Conservation (phyloP, 2,329 filamentous ascomycete species). For the Neoscytalidium dimidiatum region DNA sequence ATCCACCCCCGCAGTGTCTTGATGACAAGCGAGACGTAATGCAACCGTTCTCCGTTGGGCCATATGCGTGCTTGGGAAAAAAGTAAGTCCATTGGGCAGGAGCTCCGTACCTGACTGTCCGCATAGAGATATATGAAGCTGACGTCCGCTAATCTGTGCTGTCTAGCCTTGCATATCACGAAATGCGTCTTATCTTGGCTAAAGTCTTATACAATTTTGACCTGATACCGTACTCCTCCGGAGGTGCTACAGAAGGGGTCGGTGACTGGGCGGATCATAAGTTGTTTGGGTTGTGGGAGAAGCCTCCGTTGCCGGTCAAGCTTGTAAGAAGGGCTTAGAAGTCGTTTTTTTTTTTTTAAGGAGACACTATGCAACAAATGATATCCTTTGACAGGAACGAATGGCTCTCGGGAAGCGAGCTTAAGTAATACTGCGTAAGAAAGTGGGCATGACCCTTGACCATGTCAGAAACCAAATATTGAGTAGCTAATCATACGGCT, state of each 20-base stretch:
- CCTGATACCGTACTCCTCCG: conserved; percentile 31
- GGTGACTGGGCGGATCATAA: conserved; percentile 32
- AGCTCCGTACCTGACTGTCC: not conserved
- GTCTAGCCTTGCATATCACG: conserved; percentile 37
- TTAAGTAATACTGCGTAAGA: too few species aligned
- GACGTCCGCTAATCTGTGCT: not conserved
- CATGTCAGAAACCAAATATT: too few species aligned
- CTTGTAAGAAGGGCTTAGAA: too few species aligned
- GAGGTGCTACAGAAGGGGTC: conserved; percentile 22
- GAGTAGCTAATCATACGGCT: too few species aligned
- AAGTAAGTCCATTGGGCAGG: too few species aligned
- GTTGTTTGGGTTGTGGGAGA: conserved; percentile 40
- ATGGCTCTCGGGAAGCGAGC: too few species aligned
- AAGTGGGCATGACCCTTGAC: too few species aligned
- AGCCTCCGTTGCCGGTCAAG: conserved; percentile 26
- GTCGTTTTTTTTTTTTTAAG: too few species aligned
- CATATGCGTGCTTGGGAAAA: conserved; percentile 40
- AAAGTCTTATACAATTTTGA: conserved; percentile 43
- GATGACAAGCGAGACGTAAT: conserved; percentile 36
- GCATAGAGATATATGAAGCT: not conserved
- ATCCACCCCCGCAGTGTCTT: conserved; percentile 24
- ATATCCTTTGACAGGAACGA: too few species aligned
- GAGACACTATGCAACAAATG: too few species aligned
- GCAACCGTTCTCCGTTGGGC: conserved; percentile 47
- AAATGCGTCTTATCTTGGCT: conserved; percentile 43